Conservation (phyloP, 495 filamentous ascomycete genomes). For the Parathielavia hyrcaniae region DNA sequence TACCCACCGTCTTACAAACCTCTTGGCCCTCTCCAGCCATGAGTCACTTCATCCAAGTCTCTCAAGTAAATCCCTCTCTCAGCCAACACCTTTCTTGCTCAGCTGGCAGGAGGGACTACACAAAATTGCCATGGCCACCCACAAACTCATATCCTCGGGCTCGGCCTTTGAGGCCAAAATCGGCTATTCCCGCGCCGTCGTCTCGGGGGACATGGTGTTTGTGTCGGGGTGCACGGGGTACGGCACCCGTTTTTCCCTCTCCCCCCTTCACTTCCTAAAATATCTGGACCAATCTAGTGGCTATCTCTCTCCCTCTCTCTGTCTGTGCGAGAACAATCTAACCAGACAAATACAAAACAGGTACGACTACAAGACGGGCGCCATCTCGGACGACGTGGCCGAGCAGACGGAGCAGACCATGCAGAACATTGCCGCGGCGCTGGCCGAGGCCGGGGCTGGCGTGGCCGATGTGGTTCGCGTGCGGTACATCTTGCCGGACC, state of each 20-base stretch:
- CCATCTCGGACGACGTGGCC: conserved; percentile 29
- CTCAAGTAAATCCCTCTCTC: too few relatives aligned
- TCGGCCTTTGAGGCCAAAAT: conserved; percentile 39
- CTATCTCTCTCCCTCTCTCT: too few relatives aligned
- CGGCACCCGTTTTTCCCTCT: neutral
- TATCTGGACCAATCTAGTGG: too few relatives aligned
- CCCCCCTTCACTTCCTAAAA: neutral
- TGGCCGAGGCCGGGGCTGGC: conserved; percentile 29
- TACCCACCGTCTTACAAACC: too few relatives aligned
- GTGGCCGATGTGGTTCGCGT: conserved; percentile 36
- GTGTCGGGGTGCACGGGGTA: conserved; percentile 41
- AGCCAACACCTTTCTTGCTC: too few relatives aligned
- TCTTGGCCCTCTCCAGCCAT: too few relatives aligned
- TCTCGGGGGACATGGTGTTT: conserved; percentile 35
- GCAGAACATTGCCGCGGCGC: conserved; percentile 32
- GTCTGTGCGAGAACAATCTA: neutral
- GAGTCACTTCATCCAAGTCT: too few relatives aligned
- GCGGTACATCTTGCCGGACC: conserved; percentile 36
- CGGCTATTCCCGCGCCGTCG: conserved; percentile 40
- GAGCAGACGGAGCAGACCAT: conserved; percentile 36
- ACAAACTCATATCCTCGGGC: conserved; percentile 35
- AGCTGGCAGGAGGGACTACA: too few relatives aligned
- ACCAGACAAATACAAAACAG: conserved; percentile 21
- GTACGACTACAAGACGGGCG: conserved; percentile 37
- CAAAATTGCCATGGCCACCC: conserved; percentile 12